Evolutionary conservation across 164 flowering plant species (phyloP).

Genomic region (Magnolia sinica): DNA sequence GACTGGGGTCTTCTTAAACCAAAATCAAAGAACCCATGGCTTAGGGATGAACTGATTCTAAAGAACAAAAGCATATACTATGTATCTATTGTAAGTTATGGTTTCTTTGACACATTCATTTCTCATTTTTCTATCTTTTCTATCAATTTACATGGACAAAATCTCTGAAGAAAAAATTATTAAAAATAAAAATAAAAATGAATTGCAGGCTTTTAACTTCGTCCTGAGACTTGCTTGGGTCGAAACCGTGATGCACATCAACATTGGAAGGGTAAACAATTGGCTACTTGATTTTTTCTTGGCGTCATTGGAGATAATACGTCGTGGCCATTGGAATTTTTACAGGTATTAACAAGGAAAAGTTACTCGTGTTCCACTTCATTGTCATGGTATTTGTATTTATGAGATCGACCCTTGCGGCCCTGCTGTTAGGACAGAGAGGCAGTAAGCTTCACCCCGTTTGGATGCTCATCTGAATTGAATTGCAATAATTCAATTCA

Average conservation of each 20-base stretch:
- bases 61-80: slow-evolving; percentile 77
- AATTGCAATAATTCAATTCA: neutral
- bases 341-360: slow-evolving; percentile 55
- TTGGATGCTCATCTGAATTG: neutral
- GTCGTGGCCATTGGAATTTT: slow-evolving; percentile 98
- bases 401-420: neutral
- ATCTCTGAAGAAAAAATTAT: neutral
- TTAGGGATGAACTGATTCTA: slow-evolving; percentile 77
- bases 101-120: neutral
- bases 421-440: neutral
- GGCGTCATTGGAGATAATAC: slow-evolving; percentile 83
- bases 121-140: slow-evolving; percentile 1
- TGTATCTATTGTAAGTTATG: slow-evolving; percentile 65
- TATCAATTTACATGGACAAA: neutral
- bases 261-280: slow-evolving; percentile 38
- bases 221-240: slow-evolving; percentile 89
- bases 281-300: slow-evolving; percentile 65
- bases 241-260: slow-evolving; percentile 57
- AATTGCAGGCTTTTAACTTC: slow-evolving; percentile 61
- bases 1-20: slow-evolving; percentile 86
- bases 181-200: neutral
- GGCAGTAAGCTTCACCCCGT: no score
- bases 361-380: neutral
- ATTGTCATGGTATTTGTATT: neutral
- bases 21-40: slow-evolving; percentile 69